These are phyloP conservation scores for Przewalskia tangutica DNA, from an alignment of 257 asterid genomes.

Conservation along the genomic window DNA sequence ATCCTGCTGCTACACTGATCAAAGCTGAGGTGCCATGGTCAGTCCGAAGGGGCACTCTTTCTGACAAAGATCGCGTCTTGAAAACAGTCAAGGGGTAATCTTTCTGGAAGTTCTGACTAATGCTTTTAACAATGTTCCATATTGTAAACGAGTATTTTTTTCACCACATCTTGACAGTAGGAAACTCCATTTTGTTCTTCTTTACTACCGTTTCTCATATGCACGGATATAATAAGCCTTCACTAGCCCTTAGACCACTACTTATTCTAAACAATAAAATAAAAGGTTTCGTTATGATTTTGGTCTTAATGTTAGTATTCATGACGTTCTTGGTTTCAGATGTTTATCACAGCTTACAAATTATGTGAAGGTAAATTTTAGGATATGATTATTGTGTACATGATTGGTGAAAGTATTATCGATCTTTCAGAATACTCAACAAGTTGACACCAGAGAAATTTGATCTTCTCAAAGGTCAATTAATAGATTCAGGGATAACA, in stretches of 20 bases:
- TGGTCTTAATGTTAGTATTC: background rate
- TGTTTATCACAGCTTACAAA: background rate
- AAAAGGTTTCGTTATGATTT: background rate
- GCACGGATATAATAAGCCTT: background rate
- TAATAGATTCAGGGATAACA: conserved; percentile 13
- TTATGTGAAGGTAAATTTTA: background rate
- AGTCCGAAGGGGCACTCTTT: conserved; percentile 6
- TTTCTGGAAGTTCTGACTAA: background rate
- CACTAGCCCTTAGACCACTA: background rate
- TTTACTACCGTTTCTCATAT: background rate
- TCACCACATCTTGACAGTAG: background rate
- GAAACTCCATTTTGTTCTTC: background rate
- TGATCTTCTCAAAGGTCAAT: conserved; percentile 17
- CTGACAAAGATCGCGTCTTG: conserved; percentile 17
- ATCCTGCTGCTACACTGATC: conserved; percentile 14
- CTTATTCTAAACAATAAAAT: background rate
- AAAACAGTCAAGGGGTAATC: conserved; percentile 18
- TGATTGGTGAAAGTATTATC: background rate
- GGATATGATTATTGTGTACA: background rate
- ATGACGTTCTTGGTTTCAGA: background rate
- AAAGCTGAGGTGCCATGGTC: conserved; percentile 22
- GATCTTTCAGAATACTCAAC: conserved; percentile 17
- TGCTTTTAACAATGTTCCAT: background rate
- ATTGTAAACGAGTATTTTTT: background rate
- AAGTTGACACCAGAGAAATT: conserved; percentile 21